Evolutionary conservation across 208 protist species (phyloP), one percentile per base, ranked within the genome.

Genomic region (Acanthamoeba culbertsoni): DNA sequence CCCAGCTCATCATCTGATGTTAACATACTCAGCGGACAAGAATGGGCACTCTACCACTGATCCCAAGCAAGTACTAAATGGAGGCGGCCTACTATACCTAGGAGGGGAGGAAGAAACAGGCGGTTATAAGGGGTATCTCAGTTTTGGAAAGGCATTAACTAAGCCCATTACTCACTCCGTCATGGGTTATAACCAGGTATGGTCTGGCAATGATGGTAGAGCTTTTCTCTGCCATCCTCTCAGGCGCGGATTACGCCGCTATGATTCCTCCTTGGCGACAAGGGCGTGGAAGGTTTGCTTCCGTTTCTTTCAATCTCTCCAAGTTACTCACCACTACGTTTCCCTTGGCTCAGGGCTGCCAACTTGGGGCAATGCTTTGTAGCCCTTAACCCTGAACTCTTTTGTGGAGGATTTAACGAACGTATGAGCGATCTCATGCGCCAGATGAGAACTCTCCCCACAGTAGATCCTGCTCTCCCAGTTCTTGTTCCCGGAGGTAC

Each of bases 51-150:
- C 79, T 2, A 89, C 42, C 28, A 89, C 79, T 18, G 33, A 89
- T 31, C 79, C 79, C 16, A 89, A 89, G 79, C 35, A 65, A 35
- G 35, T 89, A 23, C n/a, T 89, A 51, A 35, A 31, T 35, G 79
- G 79, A 59, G 79, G 79, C 33, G 79, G 79, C 4, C 79, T 89
- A 0, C 45, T 89, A 3, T 65, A 57, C 20, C 51, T 89, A 3
- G 95, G 95, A 33, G 46, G 48, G 3, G 93, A 82, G 31, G 95
- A 96, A 63, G 68, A 95, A 28, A 71, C 45, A 18, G 95, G 73
- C 42, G 95, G 95, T 33, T 95, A 96, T 63, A 96, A 96, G 40
- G 95, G 95, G 62, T 23, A 8, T 8, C 48, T 23, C 8, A 8
- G 48, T 55, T 8, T 8, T 55, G 48, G 48, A 55, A 8, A 55